These are phyloP conservation scores for Leptographium flavum DNA, from an alignment of 2,329 filamentous ascomycete species.

Conservation along the genomic window DNA sequence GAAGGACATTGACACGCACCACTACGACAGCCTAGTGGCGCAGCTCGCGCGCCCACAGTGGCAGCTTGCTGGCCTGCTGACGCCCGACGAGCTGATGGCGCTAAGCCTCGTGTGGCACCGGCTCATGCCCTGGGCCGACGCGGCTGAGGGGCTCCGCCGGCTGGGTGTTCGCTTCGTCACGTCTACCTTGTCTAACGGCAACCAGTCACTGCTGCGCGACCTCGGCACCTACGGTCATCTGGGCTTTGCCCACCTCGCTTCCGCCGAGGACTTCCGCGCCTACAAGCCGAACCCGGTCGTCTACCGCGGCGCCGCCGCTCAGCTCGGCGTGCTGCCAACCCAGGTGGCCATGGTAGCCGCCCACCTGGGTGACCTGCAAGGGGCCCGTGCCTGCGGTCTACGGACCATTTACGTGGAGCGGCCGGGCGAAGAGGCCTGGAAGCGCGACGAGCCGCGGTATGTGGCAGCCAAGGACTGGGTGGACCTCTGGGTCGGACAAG, in stretches of 20 bases:
- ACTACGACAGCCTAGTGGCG: conserved; percentile 44
- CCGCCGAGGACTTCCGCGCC: conserved; percentile 53
- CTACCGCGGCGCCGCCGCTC: conserved; percentile 52
- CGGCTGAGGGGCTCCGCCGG: conserved; percentile 36
- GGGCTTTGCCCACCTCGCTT: conserved; percentile 52
- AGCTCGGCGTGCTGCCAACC: conserved; percentile 37
- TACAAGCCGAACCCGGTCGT: conserved; percentile 61
- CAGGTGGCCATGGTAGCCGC: conserved; percentile 68
- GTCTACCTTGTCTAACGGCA: conserved; percentile 63
- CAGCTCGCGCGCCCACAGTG: conserved; percentile 44
- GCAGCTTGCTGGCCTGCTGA: conserved; percentile 44
- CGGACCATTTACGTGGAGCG: conserved; percentile 64
- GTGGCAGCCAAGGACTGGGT: conserved; percentile 43
- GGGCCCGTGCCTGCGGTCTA: conserved; percentile 49
- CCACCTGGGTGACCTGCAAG: conserved; percentile 55
- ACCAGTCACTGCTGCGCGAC: conserved; percentile 50
- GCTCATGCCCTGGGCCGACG: conserved; percentile 55
- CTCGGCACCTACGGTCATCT: conserved; percentile 43
- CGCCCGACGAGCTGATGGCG: conserved; percentile 41
- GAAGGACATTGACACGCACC: conserved; percentile 60
- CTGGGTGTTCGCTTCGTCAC: conserved; percentile 42
- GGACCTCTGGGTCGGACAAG: conserved; percentile 44
- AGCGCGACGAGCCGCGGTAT: conserved; percentile 31
- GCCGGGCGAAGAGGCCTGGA: conserved; percentile 48
- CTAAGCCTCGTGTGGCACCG: conserved; percentile 61